Percentiles rank a stretch among this genome's conserved stretches.
Conservation (phyloP, 2,329 filamentous ascomycete species). For the Apiospora arundinis region DNA sequence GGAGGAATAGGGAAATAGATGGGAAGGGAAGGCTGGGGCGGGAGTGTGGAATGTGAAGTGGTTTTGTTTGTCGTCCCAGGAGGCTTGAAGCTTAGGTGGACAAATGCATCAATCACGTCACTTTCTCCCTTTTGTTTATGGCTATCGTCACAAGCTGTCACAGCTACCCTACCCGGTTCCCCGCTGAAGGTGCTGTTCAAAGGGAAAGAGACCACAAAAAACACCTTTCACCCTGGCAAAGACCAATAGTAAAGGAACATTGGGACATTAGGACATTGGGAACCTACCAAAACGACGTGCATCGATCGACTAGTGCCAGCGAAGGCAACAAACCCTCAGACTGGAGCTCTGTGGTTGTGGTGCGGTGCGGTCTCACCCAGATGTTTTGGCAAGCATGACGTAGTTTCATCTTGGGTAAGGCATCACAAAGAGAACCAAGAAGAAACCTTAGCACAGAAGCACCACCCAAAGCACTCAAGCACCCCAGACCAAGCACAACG, state of each 20-base stretch:
- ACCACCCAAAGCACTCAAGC: not conserved
- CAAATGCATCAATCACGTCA: constrained; percentile 43
- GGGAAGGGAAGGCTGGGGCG: not conserved
- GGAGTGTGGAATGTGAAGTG: constrained; percentile 24
- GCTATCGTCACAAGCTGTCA: constrained; percentile 19
- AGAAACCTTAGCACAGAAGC: not conserved
- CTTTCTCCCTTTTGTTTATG: constrained; percentile 35
- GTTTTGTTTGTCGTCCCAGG: constrained; percentile 25
- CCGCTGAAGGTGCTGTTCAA: not conserved
- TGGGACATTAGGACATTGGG: not conserved
- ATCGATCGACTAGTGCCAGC: constrained; percentile 2
- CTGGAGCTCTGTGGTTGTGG: constrained; percentile 6
- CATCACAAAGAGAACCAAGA: constrained; percentile 7
- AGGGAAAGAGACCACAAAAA: not conserved
- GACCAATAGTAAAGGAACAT: not conserved
- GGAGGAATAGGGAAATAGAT: not conserved
- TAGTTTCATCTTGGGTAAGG: not conserved
- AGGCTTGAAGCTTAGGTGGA: constrained; percentile 14
- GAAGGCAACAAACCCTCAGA: constrained; percentile 8
- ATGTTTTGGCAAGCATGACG: constrained; percentile 7
- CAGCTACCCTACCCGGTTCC: constrained; percentile 13
- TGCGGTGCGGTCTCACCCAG: not conserved
- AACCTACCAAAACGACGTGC: not conserved
- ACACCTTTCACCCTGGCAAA: not conserved
- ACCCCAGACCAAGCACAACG: not conserved